Evolutionary conservation across 2,329 filamentous ascomycete species (phyloP), one percentile per base, ranked within the genome.

Genomic region (Colletotrichum sp.): DNA sequence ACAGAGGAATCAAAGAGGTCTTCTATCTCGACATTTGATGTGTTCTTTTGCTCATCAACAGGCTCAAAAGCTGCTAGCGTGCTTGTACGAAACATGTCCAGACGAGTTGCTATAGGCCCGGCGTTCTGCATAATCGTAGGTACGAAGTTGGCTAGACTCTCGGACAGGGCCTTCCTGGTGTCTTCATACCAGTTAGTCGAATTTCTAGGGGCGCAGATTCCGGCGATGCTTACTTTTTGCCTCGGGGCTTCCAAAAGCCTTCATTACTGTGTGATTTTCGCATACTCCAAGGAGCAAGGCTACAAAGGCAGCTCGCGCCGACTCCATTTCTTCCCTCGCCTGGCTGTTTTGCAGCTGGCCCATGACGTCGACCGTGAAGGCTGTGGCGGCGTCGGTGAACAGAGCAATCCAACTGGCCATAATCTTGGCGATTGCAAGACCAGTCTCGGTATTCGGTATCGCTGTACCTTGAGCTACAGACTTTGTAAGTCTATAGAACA

Each of bases 401-500:
- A 92, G 82, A 2, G 86, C 81, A 89, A 93, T 92, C 91, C 92
- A 93, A 78, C 86, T 86, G 25, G 89, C 89, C 72, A 91, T 87
- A 59, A 89, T 82, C 69, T 84, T 84, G 29, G 89, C 86, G 49
- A 92, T 82, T 25, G 88, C 85, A 11, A 92, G 79, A 0, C 89
- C 90, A n/a, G 90, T 87, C 32, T 86, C 82, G 19, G 84, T 80
- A 29, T 85, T 86, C 72, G 82, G 84, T 64, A 92, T 89, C 2
- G 87, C 88, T 1, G 82, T 84, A 0, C 88, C 90, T 64, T 90
- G 86, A 2, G 89, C 94, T 67, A 99, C 96, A 0, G 93, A 94
- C 85, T 98, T 98, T 4, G 95, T 95, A 67, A 99, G 95, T 5
- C 96, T 93, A 84, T 98, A 98, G 81, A 98, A 94, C 85, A 99